Percentiles rank a stretch among this genome's conserved stretches.
Evolutionary conservation across 2,329 filamentous ascomycete species (phyloP).

Genomic region (Clonostachys solani): DNA sequence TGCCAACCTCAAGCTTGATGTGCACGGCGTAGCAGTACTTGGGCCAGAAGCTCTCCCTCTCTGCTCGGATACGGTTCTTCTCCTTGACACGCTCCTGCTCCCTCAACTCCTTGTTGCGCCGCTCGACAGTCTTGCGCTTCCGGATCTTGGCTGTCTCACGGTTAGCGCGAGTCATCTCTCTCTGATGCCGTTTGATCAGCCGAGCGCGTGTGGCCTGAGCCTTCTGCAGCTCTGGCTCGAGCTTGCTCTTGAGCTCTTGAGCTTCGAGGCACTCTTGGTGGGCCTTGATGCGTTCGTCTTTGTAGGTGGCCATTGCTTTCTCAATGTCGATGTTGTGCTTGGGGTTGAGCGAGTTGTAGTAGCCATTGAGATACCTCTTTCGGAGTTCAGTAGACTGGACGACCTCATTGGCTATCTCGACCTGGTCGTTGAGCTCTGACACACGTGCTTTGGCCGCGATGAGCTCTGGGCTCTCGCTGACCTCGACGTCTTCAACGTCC

Average conservation of each 20-base stretch:
- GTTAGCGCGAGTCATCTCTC: constrained; percentile 16
- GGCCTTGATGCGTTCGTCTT: constrained; percentile 31
- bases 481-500: constrained; percentile 14
- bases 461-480: constrained; percentile 11
- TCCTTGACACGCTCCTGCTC: constrained; percentile 32
- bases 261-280: constrained; percentile 34
- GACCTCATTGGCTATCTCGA: background rate
- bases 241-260: constrained; percentile 17
- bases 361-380: constrained; percentile 32
- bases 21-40: constrained; percentile 42
- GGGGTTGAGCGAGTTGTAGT: constrained; percentile 27
- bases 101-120: constrained; percentile 25
- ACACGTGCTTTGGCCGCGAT: constrained; percentile 22
- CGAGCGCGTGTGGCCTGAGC: constrained; percentile 22
- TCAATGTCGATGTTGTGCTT: constrained; percentile 27
- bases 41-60: constrained; percentile 44
- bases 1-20: constrained; percentile 42
- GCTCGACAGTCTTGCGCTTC: constrained; percentile 27
- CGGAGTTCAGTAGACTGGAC: constrained; percentile 22
- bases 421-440: constrained; percentile 10
- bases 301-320: constrained; percentile 32
- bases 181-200: constrained; percentile 17
- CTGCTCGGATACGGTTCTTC: constrained; percentile 33
- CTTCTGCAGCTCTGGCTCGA: constrained; percentile 23
- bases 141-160: constrained; percentile 23